phyloP scores from a whole-genome alignment of 768 basidiomycete genomes.

The Gautieria morchelliformis region DNA sequence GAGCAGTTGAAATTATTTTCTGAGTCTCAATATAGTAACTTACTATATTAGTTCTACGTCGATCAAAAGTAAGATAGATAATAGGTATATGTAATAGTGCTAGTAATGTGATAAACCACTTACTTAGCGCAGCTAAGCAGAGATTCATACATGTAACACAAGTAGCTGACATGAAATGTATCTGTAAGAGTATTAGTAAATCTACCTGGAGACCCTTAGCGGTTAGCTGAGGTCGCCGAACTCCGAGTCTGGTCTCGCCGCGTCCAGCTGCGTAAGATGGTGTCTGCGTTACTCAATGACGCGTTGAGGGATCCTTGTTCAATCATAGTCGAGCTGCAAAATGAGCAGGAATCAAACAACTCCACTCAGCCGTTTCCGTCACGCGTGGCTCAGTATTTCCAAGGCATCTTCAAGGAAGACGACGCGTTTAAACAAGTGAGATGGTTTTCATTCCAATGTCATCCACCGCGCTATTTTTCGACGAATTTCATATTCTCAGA shows the following conservation, averaged over 20 bases:
- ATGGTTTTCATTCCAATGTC: neutral
- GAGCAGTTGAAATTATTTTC: no score
- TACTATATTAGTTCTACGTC: no score
- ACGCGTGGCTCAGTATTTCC: constrained; percentile 39
- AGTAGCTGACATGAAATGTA: no score
- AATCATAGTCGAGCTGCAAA: constrained; percentile 41
- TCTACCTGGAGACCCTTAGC: no score
- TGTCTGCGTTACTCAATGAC: constrained; percentile 38
- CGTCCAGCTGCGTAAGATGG: constrained; percentile 28
- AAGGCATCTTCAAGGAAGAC: constrained; percentile 27
- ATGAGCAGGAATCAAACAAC: constrained; percentile 15
- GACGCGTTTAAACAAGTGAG: constrained; percentile 34
- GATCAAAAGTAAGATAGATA: no score
- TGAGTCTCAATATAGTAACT: no score
- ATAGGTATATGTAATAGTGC: no score
- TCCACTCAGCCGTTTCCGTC: constrained; percentile 25
- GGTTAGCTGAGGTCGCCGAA: neutral
- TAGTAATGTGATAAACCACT: no score
- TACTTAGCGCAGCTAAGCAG: no score
- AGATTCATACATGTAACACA: no score
- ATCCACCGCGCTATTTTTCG: neutral
- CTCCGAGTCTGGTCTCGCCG: no score
- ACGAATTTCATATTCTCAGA: constrained; percentile 27
- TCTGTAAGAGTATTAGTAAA: no score
- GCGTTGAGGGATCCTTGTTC: constrained; percentile 40